A percentile compares a stretch with the other conserved stretches of the same genome.
phyloP scores from a whole-genome alignment of 371 early-diverging fungal species.

The Mortierella polycephala region DNA sequence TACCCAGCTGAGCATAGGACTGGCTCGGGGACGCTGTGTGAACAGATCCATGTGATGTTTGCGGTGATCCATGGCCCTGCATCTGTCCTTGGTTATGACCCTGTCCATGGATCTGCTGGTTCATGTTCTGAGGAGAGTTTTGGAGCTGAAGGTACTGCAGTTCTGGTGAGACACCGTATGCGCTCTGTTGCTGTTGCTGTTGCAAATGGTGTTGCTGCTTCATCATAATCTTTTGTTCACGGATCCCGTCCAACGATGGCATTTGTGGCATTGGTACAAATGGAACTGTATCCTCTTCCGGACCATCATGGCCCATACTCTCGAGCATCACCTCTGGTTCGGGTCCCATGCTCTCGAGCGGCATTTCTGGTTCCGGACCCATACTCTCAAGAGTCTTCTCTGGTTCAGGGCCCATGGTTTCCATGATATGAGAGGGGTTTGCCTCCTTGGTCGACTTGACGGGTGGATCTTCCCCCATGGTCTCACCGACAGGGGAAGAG shows the following conservation, averaged over 20 bases:
- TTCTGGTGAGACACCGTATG: constrained; percentile 29
- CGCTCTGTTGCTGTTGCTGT: constrained; percentile 4
- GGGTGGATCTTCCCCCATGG: constrained; percentile 35
- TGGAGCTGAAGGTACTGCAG: constrained; percentile 29
- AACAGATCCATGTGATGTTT: constrained; percentile 16
- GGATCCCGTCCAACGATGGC: constrained; percentile 40
- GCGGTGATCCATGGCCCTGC: constrained; percentile 13
- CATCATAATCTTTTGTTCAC: constrained; percentile 34
- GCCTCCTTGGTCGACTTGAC: constrained; percentile 9
- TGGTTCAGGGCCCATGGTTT: constrained; percentile 32
- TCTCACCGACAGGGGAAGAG: constrained; percentile 24
- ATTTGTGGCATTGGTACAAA: constrained; percentile 48
- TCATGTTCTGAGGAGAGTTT: constrained; percentile 32
- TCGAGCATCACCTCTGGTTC: constrained; percentile 37
- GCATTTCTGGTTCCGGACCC: constrained; percentile 47
- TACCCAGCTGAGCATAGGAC: constrained; percentile 9
- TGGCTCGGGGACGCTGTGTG: constrained; percentile 20
- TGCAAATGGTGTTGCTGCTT: constrained; percentile 37
- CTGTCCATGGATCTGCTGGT: constrained; percentile 23
- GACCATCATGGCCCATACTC: constrained; percentile 54
- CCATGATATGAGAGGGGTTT: not conserved
- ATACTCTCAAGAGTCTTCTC: constrained; percentile 52
- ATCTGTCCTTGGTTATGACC: constrained; percentile 1
- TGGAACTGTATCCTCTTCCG: constrained; percentile 10
- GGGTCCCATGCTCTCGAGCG: constrained; percentile 49